Percentiles rank a stretch among this genome's conserved stretches.
phyloP scores from a whole-genome alignment of 2,329 filamentous ascomycete species.

The Diplodia sapinea region DNA sequence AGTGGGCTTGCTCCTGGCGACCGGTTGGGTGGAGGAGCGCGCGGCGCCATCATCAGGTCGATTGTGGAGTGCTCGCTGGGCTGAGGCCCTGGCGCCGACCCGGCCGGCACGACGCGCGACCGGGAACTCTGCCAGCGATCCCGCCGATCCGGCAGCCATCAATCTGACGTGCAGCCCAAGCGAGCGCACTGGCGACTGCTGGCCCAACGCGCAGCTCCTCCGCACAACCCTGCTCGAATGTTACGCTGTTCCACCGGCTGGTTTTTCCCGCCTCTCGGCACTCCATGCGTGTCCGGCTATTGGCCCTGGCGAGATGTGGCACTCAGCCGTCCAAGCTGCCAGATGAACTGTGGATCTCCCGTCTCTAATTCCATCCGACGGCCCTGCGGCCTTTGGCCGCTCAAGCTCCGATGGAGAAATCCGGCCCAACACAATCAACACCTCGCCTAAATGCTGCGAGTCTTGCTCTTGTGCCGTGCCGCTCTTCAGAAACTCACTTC shows the following conservation, averaged over 20 bases:
- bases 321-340: slow-evolving; percentile 16
- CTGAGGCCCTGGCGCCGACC: background rate
- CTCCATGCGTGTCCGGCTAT: background rate
- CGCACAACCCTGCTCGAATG: slow-evolving; percentile 1
- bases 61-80: background rate
- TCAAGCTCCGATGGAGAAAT: slow-evolving; percentile 10
- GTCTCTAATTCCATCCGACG: slow-evolving; percentile 11
- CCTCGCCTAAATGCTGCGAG: slow-evolving; percentile 4
- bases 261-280: slow-evolving; percentile 9
- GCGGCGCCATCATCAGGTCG: background rate
- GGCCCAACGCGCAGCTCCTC: background rate
- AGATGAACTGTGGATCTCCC: slow-evolving; percentile 26
- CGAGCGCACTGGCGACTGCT: slow-evolving; percentile 22
- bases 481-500: slow-evolving; percentile 7
- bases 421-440: background rate
- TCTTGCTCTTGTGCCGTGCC: background rate
- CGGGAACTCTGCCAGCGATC: slow-evolving; percentile 21
- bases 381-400: slow-evolving; percentile 6
- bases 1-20: background rate
- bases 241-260: slow-evolving; percentile 3
- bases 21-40: background rate
- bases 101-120: slow-evolving; percentile 11
- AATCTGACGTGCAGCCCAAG: slow-evolving; percentile 29
- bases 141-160: slow-evolving; percentile 24
- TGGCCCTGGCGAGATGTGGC: slow-evolving; percentile 10